phyloP scores from a whole-genome alignment of 2,329 filamentous ascomycete species.

The Proliferodiscus dingleyae region DNA sequence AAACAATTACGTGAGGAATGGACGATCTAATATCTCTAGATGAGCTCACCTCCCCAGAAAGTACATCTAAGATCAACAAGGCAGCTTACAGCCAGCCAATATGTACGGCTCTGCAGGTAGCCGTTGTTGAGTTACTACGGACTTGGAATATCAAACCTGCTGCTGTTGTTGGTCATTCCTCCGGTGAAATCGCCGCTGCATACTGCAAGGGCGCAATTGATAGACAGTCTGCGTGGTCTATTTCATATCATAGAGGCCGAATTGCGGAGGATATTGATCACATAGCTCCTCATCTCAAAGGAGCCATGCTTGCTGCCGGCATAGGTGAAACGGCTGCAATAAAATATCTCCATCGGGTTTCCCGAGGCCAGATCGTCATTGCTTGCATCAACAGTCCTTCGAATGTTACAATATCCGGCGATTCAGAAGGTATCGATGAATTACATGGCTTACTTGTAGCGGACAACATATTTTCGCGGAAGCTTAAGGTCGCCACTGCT shows the following conservation, averaged over 20 bases:
- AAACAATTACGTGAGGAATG: not conserved
- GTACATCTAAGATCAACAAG: constrained; percentile 31
- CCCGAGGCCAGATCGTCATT: constrained; percentile 27
- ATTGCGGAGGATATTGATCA: constrained; percentile 27
- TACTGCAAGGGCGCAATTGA: constrained; percentile 37
- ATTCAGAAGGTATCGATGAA: constrained; percentile 22
- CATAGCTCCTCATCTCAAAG: constrained; percentile 27
- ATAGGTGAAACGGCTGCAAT: constrained; percentile 20
- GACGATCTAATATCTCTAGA: constrained; percentile 11
- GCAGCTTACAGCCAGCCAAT: constrained; percentile 41
- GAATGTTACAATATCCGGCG: constrained; percentile 28
- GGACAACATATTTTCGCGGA: constrained; percentile 23
- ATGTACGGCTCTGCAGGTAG: constrained; percentile 44
- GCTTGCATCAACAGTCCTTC: constrained; percentile 31
- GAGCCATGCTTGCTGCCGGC: constrained; percentile 51
- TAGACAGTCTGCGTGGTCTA: constrained; percentile 32
- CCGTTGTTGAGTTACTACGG: constrained; percentile 39
- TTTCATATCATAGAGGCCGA: constrained; percentile 40
- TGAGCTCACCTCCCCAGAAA: constrained; percentile 34
- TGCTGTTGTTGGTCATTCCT: constrained; percentile 41
- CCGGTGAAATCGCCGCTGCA: constrained; percentile 45
- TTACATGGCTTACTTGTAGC: constrained; percentile 23
- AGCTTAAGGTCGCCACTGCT: constrained; percentile 26
- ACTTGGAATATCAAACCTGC: constrained; percentile 38
- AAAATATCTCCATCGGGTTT: constrained; percentile 32